Base-by-base conservation (phyloP, 306 rosid genomes). In the Ormosia semicastrata region DNA sequence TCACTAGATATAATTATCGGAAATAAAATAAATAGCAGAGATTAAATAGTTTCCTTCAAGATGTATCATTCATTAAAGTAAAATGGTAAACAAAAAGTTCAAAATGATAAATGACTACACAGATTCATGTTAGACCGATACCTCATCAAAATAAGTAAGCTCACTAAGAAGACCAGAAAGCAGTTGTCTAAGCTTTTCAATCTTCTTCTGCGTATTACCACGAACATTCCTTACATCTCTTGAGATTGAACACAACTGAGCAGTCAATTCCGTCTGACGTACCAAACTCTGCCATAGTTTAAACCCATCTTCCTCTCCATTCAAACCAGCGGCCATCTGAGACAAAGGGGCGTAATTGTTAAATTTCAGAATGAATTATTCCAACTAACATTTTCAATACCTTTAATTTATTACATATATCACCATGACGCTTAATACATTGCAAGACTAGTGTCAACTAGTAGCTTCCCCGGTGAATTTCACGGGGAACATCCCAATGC, bases 81-180 rank as follows among this genome's bases (percentile, higher is more conserved):
- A 76, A 70, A 58, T 4, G 5, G 39, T 24, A 62, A 34, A 34
- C 6, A 52, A 60, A 77, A n/a, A 34, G 18, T 24, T 52, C 34
- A 54, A 67, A 76, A 80, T 33, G 30, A 77, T 50, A 81, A 78
- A 63, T 41, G 14, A 40, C 13, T 14, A 50, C 47, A 18, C 44
- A 78, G 63, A 71, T 64, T 77, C 57, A 15, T 66, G 60, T 60
- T 63, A 82, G 78, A 82, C 80, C 5, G 18, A 70, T 87, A 95
- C 99, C 99, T 95, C 99, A 81, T 95, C 98, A 81, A 95, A 93
- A 83, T 89, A 90, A 5, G 97, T 93, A 80, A 95, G 98, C 85
- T 95, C 99, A 74, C 98, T 93, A 60, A 95, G 93, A 77, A 95
- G 94, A 82, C 99, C 99, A 87, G 94, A 91, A 62, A 95, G 98